Evolutionary conservation across 495 filamentous ascomycete species (phyloP).

Genomic region (Glarea lozoyensis): DNA sequence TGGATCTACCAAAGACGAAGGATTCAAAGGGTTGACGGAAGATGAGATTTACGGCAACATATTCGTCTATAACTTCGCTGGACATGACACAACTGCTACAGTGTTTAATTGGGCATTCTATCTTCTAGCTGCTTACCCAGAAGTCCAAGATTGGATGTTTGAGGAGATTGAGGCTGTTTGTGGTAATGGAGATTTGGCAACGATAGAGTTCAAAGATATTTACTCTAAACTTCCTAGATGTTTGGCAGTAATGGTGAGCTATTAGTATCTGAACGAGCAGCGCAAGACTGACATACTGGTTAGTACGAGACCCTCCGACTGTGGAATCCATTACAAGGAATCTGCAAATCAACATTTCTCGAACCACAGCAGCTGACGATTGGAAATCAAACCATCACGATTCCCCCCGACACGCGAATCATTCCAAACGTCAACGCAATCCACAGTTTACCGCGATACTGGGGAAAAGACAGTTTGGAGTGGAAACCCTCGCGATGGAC

Average conservation of each 20-base stretch:
- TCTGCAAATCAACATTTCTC: conserved; percentile 28
- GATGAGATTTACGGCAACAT: conserved; percentile 43
- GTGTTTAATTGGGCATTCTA: conserved; percentile 37
- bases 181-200: neutral
- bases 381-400: conserved; percentile 13
- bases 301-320: conserved; percentile 41
- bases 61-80: conserved; percentile 43
- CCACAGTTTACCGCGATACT: conserved; percentile 19
- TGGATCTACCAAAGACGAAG: conserved; percentile 7
- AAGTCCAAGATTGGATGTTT: conserved; percentile 34
- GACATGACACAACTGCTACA: conserved; percentile 44
- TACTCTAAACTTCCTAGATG: conserved; percentile 34
- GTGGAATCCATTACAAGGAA: conserved; percentile 31
- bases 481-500: conserved; percentile 27
- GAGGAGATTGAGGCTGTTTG: conserved; percentile 29
- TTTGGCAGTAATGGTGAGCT: conserved; percentile 33
- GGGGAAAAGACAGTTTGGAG: conserved; percentile 21
- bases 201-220: conserved; percentile 20
- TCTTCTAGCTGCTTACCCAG: conserved; percentile 36
- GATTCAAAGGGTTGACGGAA: conserved; percentile 22
- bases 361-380: conserved; percentile 20
- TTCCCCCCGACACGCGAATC: conserved; percentile 23
- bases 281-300: neutral
- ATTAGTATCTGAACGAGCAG: neutral
- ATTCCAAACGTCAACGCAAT: conserved; percentile 20